Percentiles rank a stretch among this genome's conserved stretches.
Evolutionary conservation across 176 grass and related monocot species (phyloP).

Genomic region (Carex pumila): DNA sequence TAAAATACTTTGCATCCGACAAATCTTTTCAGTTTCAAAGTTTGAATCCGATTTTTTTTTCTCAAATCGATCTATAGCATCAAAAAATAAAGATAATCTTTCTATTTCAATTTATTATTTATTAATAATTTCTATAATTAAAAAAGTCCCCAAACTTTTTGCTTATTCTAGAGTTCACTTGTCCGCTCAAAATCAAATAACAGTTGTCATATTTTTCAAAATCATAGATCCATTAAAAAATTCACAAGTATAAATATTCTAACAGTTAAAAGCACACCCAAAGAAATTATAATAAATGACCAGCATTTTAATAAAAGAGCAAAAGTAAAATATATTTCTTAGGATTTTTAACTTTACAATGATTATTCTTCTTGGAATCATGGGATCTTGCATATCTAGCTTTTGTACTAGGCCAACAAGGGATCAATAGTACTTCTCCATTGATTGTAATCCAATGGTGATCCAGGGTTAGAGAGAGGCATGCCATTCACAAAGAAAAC

Average conservation of each 20-base stretch:
- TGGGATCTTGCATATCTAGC: not conserved
- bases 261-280: not conserved
- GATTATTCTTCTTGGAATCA: not conserved
- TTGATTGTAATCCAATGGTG: slow-evolving; percentile 36
- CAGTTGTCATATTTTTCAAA: no score
- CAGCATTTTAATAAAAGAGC: not conserved
- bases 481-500: slow-evolving; percentile 94
- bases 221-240: no score
- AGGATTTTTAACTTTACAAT: not conserved
- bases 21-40: no score
- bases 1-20: no score
- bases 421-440: slow-evolving; percentile 68
- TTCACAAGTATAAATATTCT: not conserved
- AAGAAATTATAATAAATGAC: not conserved
- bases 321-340: not conserved
- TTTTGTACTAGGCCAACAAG: slow-evolving; percentile 32
- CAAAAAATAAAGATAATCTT: no score
- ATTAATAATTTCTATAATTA: no score
- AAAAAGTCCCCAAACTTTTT: no score
- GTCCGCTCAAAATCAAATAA: no score
- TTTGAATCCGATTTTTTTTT: no score
- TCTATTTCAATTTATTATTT: no score
- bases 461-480: slow-evolving; percentile 29
- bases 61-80: no score
- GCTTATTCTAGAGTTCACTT: no score